Evolutionary conservation across 495 filamentous ascomycete genomes (phyloP).

Genomic region (Penicillium manginii): DNA sequence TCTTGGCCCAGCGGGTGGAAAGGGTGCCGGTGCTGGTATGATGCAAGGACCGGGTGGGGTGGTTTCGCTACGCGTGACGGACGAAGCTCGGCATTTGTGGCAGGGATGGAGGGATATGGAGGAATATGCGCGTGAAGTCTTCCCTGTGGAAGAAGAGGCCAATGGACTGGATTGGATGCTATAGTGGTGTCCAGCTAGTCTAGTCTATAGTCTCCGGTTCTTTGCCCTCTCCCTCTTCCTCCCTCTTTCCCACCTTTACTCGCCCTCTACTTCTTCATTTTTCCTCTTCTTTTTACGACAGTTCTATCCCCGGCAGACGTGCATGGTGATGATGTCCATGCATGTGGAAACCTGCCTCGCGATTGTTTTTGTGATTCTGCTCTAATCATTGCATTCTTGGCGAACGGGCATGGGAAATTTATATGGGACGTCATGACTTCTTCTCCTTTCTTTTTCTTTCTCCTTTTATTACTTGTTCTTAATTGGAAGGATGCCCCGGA

Average conservation of each 20-base stretch:
- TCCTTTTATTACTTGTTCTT: constrained; percentile 9
- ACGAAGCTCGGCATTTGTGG: constrained; percentile 79
- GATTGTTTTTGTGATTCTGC: constrained; percentile 16
- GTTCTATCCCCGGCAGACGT: constrained; percentile 27
- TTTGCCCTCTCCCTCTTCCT: constrained; percentile 12
- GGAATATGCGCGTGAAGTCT: constrained; percentile 94
- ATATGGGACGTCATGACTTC: constrained; percentile 33
- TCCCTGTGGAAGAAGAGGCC: constrained; percentile 89
- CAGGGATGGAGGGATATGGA: constrained; percentile 89
- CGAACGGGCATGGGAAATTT: constrained; percentile 42
- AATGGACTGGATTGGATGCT: constrained; percentile 94
- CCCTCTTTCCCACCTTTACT: constrained; percentile 7
- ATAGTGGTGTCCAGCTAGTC: constrained; percentile 27
- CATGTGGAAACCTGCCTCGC: constrained; percentile 27
- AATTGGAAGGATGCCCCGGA: constrained; percentile 26
- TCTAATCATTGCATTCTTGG: constrained; percentile 35
- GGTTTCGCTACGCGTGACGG: constrained; percentile 60
- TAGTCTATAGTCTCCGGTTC: background rate
- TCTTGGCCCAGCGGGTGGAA: constrained; percentile 63
- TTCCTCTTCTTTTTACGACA: constrained; percentile 14
- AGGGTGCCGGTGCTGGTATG: constrained; percentile 61
- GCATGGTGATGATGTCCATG: constrained; percentile 38
- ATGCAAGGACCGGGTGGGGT: constrained; percentile 61
- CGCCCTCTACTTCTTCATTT: background rate
- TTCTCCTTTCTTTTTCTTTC: constrained; percentile 8